Evolutionary conservation across 768 basidiomycete genomes (phyloP).

Genomic region (Naganishia onofrii): DNA sequence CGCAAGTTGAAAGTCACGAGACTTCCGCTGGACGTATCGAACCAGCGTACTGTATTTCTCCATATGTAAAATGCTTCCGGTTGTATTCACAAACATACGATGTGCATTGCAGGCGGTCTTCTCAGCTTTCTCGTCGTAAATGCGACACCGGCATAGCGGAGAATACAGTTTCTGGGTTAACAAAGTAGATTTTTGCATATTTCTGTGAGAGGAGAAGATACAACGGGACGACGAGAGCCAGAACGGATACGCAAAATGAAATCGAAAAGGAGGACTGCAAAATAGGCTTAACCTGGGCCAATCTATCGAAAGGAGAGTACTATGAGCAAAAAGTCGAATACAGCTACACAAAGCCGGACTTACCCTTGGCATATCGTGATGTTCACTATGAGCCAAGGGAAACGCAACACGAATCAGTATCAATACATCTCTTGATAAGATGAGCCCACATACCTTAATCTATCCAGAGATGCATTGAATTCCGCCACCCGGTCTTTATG

Average conservation of each 20-base stretch:
- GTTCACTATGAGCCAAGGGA: conserved; percentile 40
- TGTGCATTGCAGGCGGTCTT: not conserved
- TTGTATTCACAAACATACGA: not conserved
- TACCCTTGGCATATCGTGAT: conserved; percentile 51
- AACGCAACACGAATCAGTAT: conserved; percentile 5
- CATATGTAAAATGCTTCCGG: not conserved
- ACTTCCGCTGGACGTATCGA: not conserved
- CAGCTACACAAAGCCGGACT: conserved; percentile 23
- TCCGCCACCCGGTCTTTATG: conserved; percentile 50
- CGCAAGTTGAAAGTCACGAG: not conserved
- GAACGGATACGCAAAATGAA: not conserved
- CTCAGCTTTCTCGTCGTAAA: not conserved
- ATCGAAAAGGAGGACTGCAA: not conserved
- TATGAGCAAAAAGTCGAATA: not conserved
- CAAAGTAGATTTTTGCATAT: too few species aligned
- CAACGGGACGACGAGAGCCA: conserved; percentile 9
- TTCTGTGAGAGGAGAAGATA: not conserved
- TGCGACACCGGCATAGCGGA: too few species aligned
- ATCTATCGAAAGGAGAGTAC: conserved; percentile 32
- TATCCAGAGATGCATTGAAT: conserved; percentile 48
- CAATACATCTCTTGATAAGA: not conserved
- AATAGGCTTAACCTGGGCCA: conserved; percentile 40
- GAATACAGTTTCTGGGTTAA: too few species aligned
- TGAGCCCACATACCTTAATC: conserved; percentile 37
- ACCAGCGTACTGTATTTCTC: not conserved